Percentiles rank a stretch among this genome's conserved stretches.
These are phyloP conservation scores for Spirogloea muscicola DNA, from an alignment of 139 green algal genomes.

Conservation along the genomic window DNA sequence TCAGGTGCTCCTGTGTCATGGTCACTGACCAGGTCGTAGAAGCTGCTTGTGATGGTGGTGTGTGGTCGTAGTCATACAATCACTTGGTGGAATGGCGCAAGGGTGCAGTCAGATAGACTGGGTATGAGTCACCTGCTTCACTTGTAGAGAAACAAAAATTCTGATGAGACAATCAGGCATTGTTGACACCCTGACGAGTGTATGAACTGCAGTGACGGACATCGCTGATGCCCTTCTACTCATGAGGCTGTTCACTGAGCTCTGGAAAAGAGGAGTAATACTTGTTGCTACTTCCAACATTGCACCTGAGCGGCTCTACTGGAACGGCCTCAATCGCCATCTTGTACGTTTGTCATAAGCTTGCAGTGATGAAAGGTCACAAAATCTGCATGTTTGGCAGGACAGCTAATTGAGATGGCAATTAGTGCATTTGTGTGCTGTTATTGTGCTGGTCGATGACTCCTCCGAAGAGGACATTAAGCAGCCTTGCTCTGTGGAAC, in stretches of 20 bases:
- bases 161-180: neutral
- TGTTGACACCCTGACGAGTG: neutral
- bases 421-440: neutral
- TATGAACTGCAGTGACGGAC: slow-evolving; percentile 22
- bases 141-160: neutral
- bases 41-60: neutral
- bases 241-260: neutral
- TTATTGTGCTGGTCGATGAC: neutral
- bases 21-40: no score
- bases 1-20: no score
- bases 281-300: slow-evolving; percentile 18
- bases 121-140: neutral
- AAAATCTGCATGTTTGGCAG: neutral
- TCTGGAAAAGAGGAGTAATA: neutral
- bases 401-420: neutral
- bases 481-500: neutral
- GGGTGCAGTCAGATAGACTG: neutral
- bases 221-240: slow-evolving; percentile 12
- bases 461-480: no score
- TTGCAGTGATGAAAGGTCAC: neutral
- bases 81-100: neutral
- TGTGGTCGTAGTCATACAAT: neutral
- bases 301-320: slow-evolving; percentile 8
- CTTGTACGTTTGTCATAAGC: neutral
- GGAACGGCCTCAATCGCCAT: slow-evolving; percentile 10